These are phyloP conservation scores for Yamadazyma diddensiae DNA, from an alignment of 1,139 yeast genomes.

Conservation along the genomic window DNA sequence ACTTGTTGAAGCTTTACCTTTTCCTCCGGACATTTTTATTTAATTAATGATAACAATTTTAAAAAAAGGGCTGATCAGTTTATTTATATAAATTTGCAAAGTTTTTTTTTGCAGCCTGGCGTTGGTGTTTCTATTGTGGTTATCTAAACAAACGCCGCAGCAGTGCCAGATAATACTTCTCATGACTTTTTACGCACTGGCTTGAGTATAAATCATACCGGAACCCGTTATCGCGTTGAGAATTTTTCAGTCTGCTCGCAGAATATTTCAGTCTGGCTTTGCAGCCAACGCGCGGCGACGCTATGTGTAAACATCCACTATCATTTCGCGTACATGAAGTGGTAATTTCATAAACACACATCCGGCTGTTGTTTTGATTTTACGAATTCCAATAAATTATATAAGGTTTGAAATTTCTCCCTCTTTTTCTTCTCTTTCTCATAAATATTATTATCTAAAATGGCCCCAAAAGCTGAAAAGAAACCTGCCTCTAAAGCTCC, in stretches of 20 bases:
- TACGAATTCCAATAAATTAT: slow-evolving; percentile 1
- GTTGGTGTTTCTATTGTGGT: too few species aligned
- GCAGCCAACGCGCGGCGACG: not conserved
- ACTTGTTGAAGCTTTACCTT: slow-evolving; percentile 52
- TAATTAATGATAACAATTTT: slow-evolving; percentile 3
- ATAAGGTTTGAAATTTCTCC: slow-evolving; percentile 5
- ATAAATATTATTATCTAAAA: slow-evolving; percentile 33
- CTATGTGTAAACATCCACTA: not conserved
- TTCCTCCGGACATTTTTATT: slow-evolving; percentile 47
- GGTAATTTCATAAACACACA: not conserved
- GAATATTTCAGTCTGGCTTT: slow-evolving; percentile 1
- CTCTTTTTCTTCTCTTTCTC: slow-evolving; percentile 9
- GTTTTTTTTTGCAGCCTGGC: not conserved
- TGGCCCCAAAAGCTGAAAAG: slow-evolving; percentile 98
- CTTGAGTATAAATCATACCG: too few species aligned
- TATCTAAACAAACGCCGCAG: too few species aligned
- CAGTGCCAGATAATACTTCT: too few species aligned
- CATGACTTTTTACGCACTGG: too few species aligned
- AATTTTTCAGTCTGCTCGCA: too few species aligned
- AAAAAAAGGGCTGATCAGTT: not conserved
- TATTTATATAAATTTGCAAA: slow-evolving; percentile 4
- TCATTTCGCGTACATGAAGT: not conserved
- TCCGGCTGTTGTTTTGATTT: slow-evolving; percentile 1
- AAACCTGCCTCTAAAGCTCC: slow-evolving; percentile 99
- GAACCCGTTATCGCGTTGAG: too few species aligned